A percentile compares a stretch with the other conserved stretches of the same genome.
These are phyloP conservation scores for Fomes fomentarius DNA, from an alignment of 1,284 basidiomycete genomes.

Conservation along the genomic window DNA sequence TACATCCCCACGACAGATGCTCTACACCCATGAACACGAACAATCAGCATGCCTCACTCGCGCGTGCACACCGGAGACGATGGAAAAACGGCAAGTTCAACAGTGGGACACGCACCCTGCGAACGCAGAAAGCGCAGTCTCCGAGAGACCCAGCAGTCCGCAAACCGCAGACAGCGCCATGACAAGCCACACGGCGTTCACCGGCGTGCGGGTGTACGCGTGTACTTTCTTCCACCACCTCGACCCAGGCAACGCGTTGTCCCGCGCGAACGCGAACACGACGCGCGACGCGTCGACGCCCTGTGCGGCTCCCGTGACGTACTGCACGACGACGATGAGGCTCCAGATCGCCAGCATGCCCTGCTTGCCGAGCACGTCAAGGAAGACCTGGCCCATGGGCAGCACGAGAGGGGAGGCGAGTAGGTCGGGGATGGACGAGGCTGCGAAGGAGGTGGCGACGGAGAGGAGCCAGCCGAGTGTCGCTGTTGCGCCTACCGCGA, in stretches of 20 bases:
- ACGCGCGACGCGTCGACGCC: conserved; percentile 75
- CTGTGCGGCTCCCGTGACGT: conserved; percentile 56
- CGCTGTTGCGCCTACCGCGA: conserved; percentile 59
- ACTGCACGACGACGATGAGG: conserved; percentile 71
- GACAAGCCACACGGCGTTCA: conserved; percentile 78
- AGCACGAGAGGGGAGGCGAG: conserved; percentile 54
- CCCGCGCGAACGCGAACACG: conserved; percentile 70
- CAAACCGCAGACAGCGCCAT: conserved; percentile 58
- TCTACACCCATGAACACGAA: conserved; percentile 52
- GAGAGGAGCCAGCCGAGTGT: conserved; percentile 62
- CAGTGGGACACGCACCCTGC: conserved; percentile 52
- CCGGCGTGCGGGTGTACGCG: conserved; percentile 61
- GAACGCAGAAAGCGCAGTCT: conserved; percentile 62
- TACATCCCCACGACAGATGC: conserved; percentile 67
- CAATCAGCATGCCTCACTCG: no score
- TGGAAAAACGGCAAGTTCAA: no score
- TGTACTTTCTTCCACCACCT: conserved; percentile 67
- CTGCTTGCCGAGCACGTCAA: conserved; percentile 64
- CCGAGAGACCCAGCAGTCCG: conserved; percentile 68
- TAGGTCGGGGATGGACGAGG: conserved; percentile 53
- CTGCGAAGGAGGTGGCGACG: conserved; percentile 66
- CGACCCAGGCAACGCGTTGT: conserved; percentile 73
- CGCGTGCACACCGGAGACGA: no score
- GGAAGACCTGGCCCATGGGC: conserved; percentile 72
- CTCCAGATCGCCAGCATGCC: conserved; percentile 76